These are phyloP conservation scores for Hypoxylon intermedium DNA, from an alignment of 495 filamentous ascomycete species.

Conservation along the genomic window DNA sequence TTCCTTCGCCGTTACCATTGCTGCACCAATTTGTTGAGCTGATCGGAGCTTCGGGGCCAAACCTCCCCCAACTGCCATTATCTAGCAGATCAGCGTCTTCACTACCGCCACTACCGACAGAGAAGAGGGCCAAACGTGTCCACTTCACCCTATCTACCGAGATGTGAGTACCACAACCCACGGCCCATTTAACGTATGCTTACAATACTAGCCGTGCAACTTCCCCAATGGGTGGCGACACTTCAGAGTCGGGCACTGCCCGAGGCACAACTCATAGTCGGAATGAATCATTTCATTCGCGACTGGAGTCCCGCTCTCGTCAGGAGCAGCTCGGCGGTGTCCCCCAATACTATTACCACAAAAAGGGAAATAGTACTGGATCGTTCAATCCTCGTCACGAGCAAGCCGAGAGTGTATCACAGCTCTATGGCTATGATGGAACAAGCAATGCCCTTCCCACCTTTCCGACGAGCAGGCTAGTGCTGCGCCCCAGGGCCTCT, in stretches of 20 bases:
- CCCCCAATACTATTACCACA: neutral
- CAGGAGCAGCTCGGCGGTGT: neutral
- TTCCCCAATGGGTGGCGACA: neutral
- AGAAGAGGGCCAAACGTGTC: neutral
- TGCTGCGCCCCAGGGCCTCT: neutral
- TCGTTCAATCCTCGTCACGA: no score
- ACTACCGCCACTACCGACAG: no score
- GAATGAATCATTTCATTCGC: constrained; percentile 3
- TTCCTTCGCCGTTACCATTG: no score
- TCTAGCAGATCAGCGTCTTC: no score
- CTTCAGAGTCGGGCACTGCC: neutral
- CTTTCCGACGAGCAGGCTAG: neutral
- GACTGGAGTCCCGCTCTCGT: constrained; percentile 1
- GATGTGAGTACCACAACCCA: constrained; percentile 15
- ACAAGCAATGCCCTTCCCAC: no score
- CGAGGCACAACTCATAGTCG: constrained; percentile 1
- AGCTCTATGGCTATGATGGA: no score
- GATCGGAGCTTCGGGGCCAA: no score
- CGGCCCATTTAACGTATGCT: neutral
- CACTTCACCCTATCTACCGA: neutral
- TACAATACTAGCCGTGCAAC: constrained; percentile 9
- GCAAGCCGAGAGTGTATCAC: no score
- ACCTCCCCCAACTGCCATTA: no score
- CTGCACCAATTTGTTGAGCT: no score
- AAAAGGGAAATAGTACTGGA: neutral